Evolutionary conservation across 148 eudicot genomes (phyloP).

Genomic region (Rhododendron ovatum): DNA sequence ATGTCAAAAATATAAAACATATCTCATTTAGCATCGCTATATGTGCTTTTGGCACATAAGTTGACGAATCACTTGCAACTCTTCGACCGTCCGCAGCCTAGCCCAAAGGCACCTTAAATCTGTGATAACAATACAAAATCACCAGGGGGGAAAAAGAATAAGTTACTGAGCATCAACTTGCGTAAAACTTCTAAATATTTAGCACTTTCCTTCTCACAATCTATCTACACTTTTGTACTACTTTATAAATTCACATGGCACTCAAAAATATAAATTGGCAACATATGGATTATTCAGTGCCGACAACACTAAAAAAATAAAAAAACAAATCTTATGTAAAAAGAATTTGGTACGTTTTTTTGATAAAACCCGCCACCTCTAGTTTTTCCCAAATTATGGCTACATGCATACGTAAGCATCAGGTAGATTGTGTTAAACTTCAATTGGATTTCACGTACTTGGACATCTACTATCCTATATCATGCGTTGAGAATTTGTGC

Average conservation of each 20-base stretch:
- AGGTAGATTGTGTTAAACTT: background rate
- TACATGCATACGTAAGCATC: background rate
- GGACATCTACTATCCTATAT: background rate
- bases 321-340: no score
- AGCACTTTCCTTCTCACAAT: background rate
- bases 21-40: background rate
- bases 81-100: background rate
- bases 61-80: background rate
- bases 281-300: no score
- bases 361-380: no score
- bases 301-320: no score
- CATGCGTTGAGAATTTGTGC: background rate
- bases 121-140: background rate
- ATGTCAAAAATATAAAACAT: no score
- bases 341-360: no score
- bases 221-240: no score
- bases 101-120: background rate
- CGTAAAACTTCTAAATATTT: no score
- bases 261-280: no score
- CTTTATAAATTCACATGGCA: no score
- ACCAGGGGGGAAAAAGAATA: background rate
- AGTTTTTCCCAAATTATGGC: no score
- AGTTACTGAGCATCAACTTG: background rate
- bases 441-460: background rate
- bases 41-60: background rate